phyloP scores from a whole-genome alignment of 208 protist genomes.

The Leishmania mexicana region DNA sequence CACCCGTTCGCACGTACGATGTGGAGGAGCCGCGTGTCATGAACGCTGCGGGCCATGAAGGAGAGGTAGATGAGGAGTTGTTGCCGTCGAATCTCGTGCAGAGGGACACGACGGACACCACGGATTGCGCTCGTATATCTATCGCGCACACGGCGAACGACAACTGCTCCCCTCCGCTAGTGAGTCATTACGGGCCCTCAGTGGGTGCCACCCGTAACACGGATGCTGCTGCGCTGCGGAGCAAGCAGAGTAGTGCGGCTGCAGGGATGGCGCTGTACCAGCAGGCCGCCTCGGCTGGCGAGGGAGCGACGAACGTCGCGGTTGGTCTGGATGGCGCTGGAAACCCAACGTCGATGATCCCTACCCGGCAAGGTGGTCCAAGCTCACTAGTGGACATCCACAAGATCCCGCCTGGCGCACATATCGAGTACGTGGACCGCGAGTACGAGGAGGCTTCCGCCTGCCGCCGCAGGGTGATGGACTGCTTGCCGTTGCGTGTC shows the following conservation, averaged over 20 bases:
- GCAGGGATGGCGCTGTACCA: not conserved
- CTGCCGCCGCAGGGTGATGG: conserved; percentile 40
- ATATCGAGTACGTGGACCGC: conserved; percentile 40
- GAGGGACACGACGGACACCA: conserved; percentile 28
- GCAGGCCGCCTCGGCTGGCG: not conserved
- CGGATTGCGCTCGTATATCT: conserved; percentile 42
- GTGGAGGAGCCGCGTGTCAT: conserved; percentile 30
- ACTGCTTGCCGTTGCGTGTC: conserved; percentile 43
- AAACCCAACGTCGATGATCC: not conserved
- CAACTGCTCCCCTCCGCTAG: conserved; percentile 9
- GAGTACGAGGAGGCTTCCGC: conserved; percentile 44
- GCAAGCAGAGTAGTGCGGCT: not conserved
- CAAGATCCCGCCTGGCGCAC: conserved; percentile 23
- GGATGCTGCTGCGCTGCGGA: not conserved
- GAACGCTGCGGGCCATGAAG: conserved; percentile 17
- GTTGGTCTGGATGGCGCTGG: conserved; percentile 4
- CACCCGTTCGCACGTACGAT: conserved; percentile 14
- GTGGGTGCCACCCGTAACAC: conserved; percentile 40
- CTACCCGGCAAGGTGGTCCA: not conserved
- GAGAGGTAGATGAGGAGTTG: conserved; percentile 28
- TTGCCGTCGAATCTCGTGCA: conserved; percentile 16
- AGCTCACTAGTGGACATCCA: conserved; percentile 12
- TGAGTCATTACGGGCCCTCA: conserved; percentile 35
- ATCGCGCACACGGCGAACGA: conserved; percentile 23
- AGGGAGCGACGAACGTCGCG: not conserved